phyloP scores from a whole-genome alignment of 2,329 filamentous ascomycete genomes.

The Aspergillus fijiensis region DNA sequence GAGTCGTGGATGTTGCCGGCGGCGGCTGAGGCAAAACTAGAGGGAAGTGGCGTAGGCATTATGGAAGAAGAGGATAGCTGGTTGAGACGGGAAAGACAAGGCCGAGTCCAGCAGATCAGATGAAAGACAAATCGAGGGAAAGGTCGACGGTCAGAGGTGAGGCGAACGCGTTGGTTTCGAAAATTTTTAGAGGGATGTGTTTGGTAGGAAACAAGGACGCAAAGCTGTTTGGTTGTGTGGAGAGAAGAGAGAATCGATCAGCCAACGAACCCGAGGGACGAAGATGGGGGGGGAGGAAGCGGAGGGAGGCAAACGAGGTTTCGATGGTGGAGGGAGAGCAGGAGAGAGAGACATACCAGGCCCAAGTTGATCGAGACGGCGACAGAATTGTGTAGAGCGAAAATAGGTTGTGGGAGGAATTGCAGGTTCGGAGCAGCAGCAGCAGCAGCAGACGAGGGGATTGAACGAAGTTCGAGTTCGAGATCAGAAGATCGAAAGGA shows the following conservation, averaged over 20 bases:
- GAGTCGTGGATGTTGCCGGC: conserved; percentile 68
- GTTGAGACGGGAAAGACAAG: conserved; percentile 21
- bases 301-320: conserved; percentile 11
- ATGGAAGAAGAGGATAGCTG: conserved; percentile 25
- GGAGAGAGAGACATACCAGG: not conserved
- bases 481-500: conserved; percentile 26
- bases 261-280: not conserved
- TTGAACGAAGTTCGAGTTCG: conserved; percentile 28
- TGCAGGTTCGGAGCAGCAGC: conserved; percentile 18
- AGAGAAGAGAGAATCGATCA: conserved; percentile 2
- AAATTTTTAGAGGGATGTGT: conserved; percentile 5
- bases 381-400: not conserved
- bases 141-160: conserved; percentile 6
- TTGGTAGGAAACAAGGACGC: conserved; percentile 7
- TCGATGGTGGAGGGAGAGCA: not conserved
- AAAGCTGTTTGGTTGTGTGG: conserved; percentile 1
- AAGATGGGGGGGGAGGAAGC: not conserved
- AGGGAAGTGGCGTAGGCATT: conserved; percentile 75
- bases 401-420: not conserved
- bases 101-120: conserved; percentile 21
- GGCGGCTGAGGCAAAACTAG: conserved; percentile 80
- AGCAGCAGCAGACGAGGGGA: conserved; percentile 28
- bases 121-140: conserved; percentile 17
- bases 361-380: not conserved
- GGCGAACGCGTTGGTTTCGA: conserved; percentile 5